Base-by-base conservation (phyloP, 2,329 filamentous ascomycete species). In the Akanthomyces lecanii region DNA sequence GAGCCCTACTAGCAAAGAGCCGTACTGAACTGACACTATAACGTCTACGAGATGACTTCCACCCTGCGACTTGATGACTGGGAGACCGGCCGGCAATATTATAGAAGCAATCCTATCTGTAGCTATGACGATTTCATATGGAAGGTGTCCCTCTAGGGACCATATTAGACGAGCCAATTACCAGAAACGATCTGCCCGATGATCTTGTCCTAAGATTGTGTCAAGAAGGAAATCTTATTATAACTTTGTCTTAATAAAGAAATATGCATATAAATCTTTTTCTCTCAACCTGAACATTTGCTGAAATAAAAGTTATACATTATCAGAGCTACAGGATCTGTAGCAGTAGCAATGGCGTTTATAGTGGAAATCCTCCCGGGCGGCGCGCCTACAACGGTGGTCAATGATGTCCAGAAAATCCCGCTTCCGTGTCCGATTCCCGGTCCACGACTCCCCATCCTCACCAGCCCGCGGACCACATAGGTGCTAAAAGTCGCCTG, bases 11-110 rank as follows among this genome's bases (percentile, higher is more conserved):
- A 21, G 21, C 21, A 1, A 21, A 1, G 21, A 21, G 21, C 21
- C 21, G 1, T 21, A 21, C 21, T 67, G 68, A 36, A 71, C 74
- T 1, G 73, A 71, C 50, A 72, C 73, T 1, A 71, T 75, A 33
- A 52, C 44, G n/a, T n/a, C 12, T 52, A 36, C 23, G 25, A 30
- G 25, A 30, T 7, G 23, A 33, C 62, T 66, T 61, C 64, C 62
- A 56, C 64, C 66, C 64, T 69, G 40, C 62, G 61, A 65, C 62
- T 65, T 10, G 63, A 56, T 65, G 50, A 63, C 61, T 65, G 47
- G 64, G 61, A 66, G 51, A 58, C 60, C 48, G 62, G 62, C 63
- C 64, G 53, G 56, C 55, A 23, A 55, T 66, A 61, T 67, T 50
- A 69, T 66, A 55, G 40, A 68, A 47, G 42, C 18, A 62, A 48